Base-by-base conservation (phyloP, 371 early-diverging fungal genomes). In the Syncephalastrum sp. region DNA sequence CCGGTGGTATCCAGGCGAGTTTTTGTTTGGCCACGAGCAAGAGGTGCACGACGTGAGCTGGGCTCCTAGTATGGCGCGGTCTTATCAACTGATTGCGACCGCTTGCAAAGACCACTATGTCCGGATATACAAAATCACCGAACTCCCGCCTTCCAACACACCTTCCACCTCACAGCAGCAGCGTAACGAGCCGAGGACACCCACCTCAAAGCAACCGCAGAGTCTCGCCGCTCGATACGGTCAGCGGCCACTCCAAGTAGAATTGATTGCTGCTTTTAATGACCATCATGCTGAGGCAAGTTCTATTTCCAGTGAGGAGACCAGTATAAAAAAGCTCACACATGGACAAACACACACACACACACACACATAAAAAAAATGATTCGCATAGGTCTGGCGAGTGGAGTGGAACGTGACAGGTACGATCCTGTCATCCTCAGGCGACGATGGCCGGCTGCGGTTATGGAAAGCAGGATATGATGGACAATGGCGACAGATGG, bases 391-490 rank as follows among this genome's bases (percentile, higher is more conserved):
- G 77, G 91, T 94, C 5, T 94, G 96, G 91, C 75, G 89, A 13
- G 92, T 95, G 1, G 89, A 91, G 63, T 96, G 96, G 95, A 97
- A 97, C 70, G 74, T 95, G 25, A 91, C 91, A 3, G 98, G 97
- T 3, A 95, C 97, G 0, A 88, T 95, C 42, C 73, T 97, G 17
- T 84, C 89, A 3, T 90, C 91, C 12, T 88, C 91, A 49, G 95
- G 96, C 19, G 95, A 95, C 61, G 98, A 97, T 70, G 96, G 97
- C 19, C 89, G 84, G 59, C 82, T 94, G 15, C 82, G 94, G 2
- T 69, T 95, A 50, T 97, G 96, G 95, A 92, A 88, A 66, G 82
- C 84, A 17, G 81, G 79, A 0, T 83, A 71, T 55, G 77, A 81
- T 59, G 85, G 82, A 23, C 77, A 82, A 48, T 89, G 88, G 88